Percentiles rank a stretch among this genome's conserved stretches.
These are phyloP conservation scores for Neofusicoccum ribis DNA, from an alignment of 2,329 filamentous ascomycete species.

Conservation along the genomic window DNA sequence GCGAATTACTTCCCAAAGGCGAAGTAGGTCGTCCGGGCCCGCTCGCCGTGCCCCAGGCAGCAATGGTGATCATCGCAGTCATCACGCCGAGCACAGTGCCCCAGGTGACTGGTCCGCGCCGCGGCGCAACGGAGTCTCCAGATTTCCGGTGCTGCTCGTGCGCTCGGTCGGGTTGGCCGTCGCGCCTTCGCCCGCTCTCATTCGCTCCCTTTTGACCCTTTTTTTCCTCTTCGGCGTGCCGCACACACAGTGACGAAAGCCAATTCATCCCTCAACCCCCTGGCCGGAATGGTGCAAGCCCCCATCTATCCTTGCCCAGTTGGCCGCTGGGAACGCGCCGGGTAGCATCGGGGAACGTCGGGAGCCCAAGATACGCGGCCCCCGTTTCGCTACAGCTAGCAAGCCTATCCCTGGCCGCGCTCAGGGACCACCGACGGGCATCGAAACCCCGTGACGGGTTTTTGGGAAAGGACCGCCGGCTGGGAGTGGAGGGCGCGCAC, in stretches of 20 bases:
- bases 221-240: neutral
- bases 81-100: conserved; percentile 10
- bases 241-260: neutral
- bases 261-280: conserved; percentile 14
- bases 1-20: conserved; percentile 9
- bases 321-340: neutral
- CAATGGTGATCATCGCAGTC: conserved; percentile 12
- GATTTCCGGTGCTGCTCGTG: conserved; percentile 1
- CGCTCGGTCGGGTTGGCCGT: neutral
- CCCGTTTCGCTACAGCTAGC: conserved; percentile 3
- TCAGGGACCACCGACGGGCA: conserved; percentile 13
- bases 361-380: conserved; percentile 14
- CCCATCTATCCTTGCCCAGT: too few relatives aligned
- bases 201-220: neutral
- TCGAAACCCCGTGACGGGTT: neutral
- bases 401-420: conserved; percentile 2
- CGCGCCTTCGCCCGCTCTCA: neutral
- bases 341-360: conserved; percentile 14
- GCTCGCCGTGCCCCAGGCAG: conserved; percentile 11
- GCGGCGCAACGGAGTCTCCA: conserved; percentile 13
- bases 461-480: too few relatives aligned
- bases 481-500: too few relatives aligned
- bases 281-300: conserved; percentile 4
- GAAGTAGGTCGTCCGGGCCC: neutral
- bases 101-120: conserved; percentile 3